phyloP scores from a whole-genome alignment of 2,329 filamentous ascomycete genomes.

The Fusarium sacchari region DNA sequence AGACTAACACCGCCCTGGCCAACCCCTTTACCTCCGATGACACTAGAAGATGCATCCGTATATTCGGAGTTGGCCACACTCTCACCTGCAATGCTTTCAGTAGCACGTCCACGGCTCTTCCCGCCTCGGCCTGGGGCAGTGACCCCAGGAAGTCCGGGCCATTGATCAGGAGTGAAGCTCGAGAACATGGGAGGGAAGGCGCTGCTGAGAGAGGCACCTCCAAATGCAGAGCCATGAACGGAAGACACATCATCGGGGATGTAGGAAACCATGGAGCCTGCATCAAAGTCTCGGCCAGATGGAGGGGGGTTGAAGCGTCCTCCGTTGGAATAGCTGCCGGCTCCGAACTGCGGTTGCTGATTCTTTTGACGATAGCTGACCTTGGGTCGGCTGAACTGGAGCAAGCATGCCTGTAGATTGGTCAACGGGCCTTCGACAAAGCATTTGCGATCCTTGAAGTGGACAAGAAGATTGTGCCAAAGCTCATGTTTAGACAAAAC shows the following conservation, averaged over 20 bases:
- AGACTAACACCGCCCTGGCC: constrained; percentile 90
- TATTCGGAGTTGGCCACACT: constrained; percentile 92
- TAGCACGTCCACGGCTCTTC: constrained; percentile 72
- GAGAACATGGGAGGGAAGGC: constrained; percentile 97
- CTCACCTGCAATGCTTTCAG: constrained; percentile 88
- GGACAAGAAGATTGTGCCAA: constrained; percentile 93
- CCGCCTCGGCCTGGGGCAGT: constrained; percentile 68
- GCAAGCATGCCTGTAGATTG: constrained; percentile 93
- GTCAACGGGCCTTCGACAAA: constrained; percentile 94
- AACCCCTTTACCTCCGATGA: constrained; percentile 78
- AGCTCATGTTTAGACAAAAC: constrained; percentile 97
- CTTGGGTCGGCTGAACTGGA: constrained; percentile 95
- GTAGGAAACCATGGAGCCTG: constrained; percentile 91
- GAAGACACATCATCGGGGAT: constrained; percentile 98
- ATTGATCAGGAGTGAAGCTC: constrained; percentile 85
- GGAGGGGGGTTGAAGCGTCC: constrained; percentile 55
- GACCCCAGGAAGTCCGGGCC: constrained; percentile 83
- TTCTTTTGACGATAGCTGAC: constrained; percentile 93
- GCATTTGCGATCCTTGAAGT: constrained; percentile 97
- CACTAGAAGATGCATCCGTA: constrained; percentile 83
- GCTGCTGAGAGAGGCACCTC: constrained; percentile 76
- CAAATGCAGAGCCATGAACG: constrained; percentile 90
- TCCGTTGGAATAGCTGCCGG: constrained; percentile 51
- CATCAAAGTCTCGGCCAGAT: constrained; percentile 70
- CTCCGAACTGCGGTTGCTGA: constrained; percentile 71